Base-by-base conservation (phyloP, 139 green algal species). In the Chlamydomonas schloesseri region DNA sequence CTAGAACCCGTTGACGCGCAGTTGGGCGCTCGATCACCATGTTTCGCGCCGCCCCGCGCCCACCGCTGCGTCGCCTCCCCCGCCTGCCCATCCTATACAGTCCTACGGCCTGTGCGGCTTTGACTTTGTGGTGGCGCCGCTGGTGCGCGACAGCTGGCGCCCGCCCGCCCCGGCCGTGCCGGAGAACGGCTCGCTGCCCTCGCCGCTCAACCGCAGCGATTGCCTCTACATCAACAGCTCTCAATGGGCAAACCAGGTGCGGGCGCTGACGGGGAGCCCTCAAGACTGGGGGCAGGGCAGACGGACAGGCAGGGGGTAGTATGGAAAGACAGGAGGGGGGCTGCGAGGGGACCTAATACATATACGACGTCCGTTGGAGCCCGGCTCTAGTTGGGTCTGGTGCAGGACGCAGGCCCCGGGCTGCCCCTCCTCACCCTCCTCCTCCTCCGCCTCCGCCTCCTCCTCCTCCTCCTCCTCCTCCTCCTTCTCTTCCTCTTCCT, bases 111-210 rank as follows among this genome's bases (percentile, higher is more conserved):
- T 90, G 2, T 93, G 92, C 58, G 97, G 97, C 4, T 99, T 99
- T 78, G 97, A 99, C 87, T 99, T 99, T 88, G 64, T 98, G 1
- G 85, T 98, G 17, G 87, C 92, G 9, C 96, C 96, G 0, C 89
- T 99, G 37, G 92, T 95, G 73, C 88, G 92, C 26, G 91, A 92
- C 5, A 68, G 47, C 2, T 91, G 92, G 81, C 74, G 87, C 29
- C 91, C 87, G 29, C 88, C 88, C n/a, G 55, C 65, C 42, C 84
- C 85, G 18, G 55, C 46, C 36, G 70, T 69, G 26, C 88, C 42
- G 17, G 34, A 81, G 68, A 73, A 76, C 33, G 75, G 71, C 28
- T 13, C 82, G 57, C 67, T 87, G 28, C 55, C 81, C 26, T 70
- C 90, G 58, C 96, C 95, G 14, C 96, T 96, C 46, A 89, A 88